Percentiles rank a stretch among this genome's conserved stretches.
Evolutionary conservation across 805 yeast species (phyloP).

Genomic region (Candida glaebosa): DNA sequence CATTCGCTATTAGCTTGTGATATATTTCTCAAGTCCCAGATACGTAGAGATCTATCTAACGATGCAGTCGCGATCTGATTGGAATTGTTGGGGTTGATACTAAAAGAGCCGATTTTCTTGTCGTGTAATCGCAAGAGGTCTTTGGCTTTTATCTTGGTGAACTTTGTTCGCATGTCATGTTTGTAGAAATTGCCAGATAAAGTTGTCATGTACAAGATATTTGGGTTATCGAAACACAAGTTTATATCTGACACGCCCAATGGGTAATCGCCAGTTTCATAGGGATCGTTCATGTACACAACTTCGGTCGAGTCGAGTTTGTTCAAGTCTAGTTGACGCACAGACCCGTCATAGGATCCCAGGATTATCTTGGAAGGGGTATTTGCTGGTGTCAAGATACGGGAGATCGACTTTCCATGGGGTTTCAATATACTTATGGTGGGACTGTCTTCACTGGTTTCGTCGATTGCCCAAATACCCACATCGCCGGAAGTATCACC

Average conservation of each 20-base stretch:
- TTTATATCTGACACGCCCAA: constrained; percentile 75
- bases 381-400: constrained; percentile 50
- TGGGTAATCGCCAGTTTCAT: constrained; percentile 36
- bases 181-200: constrained; percentile 74
- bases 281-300: constrained; percentile 44
- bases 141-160: constrained; percentile 19
- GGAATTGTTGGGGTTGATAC: constrained; percentile 65
- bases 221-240: constrained; percentile 43
- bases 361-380: constrained; percentile 58
- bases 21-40: constrained; percentile 80
- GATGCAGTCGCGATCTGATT: constrained; percentile 83
- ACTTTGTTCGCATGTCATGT: constrained; percentile 60
- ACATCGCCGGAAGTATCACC: constrained; percentile 88
- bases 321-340: constrained; percentile 66
- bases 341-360: constrained; percentile 84
- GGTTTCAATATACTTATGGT: constrained; percentile 64
- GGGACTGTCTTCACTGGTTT: constrained; percentile 35
- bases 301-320: constrained; percentile 56
- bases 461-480: constrained; percentile 83
- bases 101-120: constrained; percentile 89
- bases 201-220: constrained; percentile 70
- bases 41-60: constrained; percentile 74
- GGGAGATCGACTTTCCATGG: constrained; percentile 73
- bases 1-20: constrained; percentile 40
- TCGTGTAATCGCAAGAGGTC: constrained; percentile 66